Evolutionary conservation across 192 early-diverging fungal species (phyloP).

Genomic region (Linnemannia zychae): DNA sequence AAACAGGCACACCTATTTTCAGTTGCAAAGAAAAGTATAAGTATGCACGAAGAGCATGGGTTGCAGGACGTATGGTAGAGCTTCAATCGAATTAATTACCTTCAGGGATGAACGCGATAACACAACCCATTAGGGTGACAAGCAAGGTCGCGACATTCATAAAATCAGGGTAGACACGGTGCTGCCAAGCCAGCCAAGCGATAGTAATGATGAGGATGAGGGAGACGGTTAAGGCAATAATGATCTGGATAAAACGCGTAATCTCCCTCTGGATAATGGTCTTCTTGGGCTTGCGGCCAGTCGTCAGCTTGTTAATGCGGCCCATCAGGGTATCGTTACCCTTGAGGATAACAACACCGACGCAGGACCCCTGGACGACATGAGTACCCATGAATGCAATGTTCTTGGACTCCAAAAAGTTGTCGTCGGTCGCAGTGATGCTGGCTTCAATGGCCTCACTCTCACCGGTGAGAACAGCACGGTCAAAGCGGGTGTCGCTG

Average conservation of each 20-base stretch:
- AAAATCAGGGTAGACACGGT: constrained; percentile 66
- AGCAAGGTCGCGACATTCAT: constrained; percentile 59
- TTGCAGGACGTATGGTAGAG: too few species aligned
- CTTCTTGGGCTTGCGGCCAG: constrained; percentile 36
- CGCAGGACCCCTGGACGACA: constrained; percentile 78
- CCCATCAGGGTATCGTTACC: constrained; percentile 86
- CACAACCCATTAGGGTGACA: constrained; percentile 70
- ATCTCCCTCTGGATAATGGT: constrained; percentile 76
- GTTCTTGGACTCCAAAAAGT: constrained; percentile 85
- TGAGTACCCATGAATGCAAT: constrained; percentile 81
- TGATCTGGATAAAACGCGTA: constrained; percentile 75
- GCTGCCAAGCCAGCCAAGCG: constrained; percentile 71
- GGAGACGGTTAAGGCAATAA: constrained; percentile 64
- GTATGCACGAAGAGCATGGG: too few species aligned
- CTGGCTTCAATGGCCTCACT: constrained; percentile 74
- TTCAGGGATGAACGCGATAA: constrained; percentile 81
- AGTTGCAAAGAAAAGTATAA: too few species aligned
- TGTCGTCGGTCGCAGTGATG: constrained; percentile 74
- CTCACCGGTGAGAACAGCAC: constrained; percentile 84
- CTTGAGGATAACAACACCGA: constrained; percentile 81
- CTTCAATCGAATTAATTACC: constrained; percentile 59
- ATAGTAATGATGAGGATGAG: constrained; percentile 66
- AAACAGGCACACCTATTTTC: constrained; percentile 72
- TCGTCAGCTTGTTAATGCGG: constrained; percentile 72
- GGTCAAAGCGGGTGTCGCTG: constrained; percentile 83